phyloP scores from a whole-genome alignment of 1,284 basidiomycete species.

The Kalmanozyma brasiliensis region DNA sequence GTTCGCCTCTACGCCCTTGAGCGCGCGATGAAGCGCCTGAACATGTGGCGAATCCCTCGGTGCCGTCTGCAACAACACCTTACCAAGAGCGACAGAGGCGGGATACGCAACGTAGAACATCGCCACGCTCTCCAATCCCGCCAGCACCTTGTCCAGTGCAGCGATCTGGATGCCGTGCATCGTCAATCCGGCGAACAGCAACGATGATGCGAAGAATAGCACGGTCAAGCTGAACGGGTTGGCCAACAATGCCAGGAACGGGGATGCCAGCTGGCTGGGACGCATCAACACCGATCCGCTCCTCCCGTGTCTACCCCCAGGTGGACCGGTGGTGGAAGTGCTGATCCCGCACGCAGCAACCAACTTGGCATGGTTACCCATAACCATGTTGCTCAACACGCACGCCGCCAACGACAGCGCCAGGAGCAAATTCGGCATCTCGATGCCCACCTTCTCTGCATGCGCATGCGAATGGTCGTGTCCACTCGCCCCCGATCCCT shows the following conservation, averaged over 20 bases:
- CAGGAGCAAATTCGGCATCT: slow-evolving; percentile 52
- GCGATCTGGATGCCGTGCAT: slow-evolving; percentile 62
- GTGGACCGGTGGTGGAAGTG: slow-evolving; percentile 51
- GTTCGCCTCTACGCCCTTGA: slow-evolving; percentile 59
- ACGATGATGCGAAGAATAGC: slow-evolving; percentile 60
- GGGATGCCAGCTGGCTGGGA: slow-evolving; percentile 46
- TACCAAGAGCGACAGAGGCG: slow-evolving; percentile 59
- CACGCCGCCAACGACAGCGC: slow-evolving; percentile 44
- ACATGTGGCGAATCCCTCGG: slow-evolving; percentile 37
- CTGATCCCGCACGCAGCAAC: slow-evolving; percentile 65
- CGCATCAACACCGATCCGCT: slow-evolving; percentile 55
- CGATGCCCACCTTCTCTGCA: slow-evolving; percentile 48
- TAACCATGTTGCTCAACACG: slow-evolving; percentile 54
- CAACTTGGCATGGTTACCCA: slow-evolving; percentile 61
- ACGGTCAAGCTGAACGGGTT: slow-evolving; percentile 66
- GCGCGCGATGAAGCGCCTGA: slow-evolving; percentile 49
- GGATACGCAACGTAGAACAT: slow-evolving; percentile 65
- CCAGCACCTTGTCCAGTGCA: slow-evolving; percentile 66
- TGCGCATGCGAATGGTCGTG: slow-evolving; percentile 52
- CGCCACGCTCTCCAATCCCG: slow-evolving; percentile 59
- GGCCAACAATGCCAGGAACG: slow-evolving; percentile 52
- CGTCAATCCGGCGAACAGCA: slow-evolving; percentile 53
- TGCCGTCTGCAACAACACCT: slow-evolving; percentile 63
- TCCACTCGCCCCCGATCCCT: slow-evolving; percentile 7
- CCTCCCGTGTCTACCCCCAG: slow-evolving; percentile 42